phyloP scores from a whole-genome alignment of 257 asterid genomes.

The Ballota nigra region DNA sequence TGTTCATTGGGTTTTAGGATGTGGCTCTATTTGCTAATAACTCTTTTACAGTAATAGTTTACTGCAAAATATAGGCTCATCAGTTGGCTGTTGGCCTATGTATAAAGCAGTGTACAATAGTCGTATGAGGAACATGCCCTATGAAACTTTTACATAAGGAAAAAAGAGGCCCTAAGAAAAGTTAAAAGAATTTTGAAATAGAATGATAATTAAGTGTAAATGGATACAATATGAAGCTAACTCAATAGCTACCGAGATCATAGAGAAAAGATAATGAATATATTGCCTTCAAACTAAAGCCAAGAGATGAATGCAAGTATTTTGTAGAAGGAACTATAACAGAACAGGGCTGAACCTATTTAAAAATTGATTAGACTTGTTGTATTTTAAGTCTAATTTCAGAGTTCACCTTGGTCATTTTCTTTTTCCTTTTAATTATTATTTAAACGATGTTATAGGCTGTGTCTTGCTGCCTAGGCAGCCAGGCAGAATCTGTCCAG shows the following conservation, averaged over 20 bases:
- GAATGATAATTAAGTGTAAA: not conserved
- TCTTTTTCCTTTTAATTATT: not conserved
- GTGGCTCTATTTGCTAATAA: not conserved
- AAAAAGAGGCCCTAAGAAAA: not conserved
- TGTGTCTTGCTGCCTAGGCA: not conserved
- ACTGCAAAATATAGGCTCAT: not conserved
- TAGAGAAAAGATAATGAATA: not conserved
- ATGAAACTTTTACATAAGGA: not conserved
- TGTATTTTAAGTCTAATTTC: not conserved
- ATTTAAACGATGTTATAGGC: not conserved
- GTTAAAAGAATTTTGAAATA: not conserved
- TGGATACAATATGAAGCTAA: not conserved
- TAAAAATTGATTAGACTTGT: too few species aligned
- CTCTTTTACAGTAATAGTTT: not conserved
- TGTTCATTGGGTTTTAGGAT: not conserved
- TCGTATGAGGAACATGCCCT: not conserved
- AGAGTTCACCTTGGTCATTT: not conserved
- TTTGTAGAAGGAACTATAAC: not conserved
- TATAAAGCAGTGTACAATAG: not conserved
- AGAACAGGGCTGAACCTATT: not conserved
- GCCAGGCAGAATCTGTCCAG: not conserved
- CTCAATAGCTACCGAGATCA: not conserved
- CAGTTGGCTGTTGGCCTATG: not conserved
- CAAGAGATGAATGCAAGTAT: not conserved
- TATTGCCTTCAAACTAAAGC: not conserved